Evolutionary conservation across 306 rosid genomes (phyloP), one percentile per base, ranked within the genome.

Genomic region (Trifolium dubium): DNA sequence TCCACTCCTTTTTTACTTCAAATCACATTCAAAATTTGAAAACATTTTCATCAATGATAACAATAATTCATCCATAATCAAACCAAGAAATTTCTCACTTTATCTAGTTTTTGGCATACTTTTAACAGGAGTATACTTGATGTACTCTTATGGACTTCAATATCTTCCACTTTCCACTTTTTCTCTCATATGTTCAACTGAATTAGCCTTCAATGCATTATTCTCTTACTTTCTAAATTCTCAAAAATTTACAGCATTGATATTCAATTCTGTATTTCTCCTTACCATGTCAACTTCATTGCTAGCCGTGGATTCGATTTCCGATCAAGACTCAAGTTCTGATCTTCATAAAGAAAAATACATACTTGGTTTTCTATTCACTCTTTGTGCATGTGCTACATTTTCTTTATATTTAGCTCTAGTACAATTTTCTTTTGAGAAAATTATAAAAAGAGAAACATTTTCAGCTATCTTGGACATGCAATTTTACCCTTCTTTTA

Each of bases 361-460:
- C 17, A 59, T 59, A 59, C 40, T 56, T 56, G 63, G 63, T 10
- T 59, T 59, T 17, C 2, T 59, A 8, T 59, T 30, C 64, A 59
- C 64, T 59, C 39, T 59, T 59, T 30, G 64, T 59, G 64, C 64
- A 30, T 30, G 32, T 30, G 64, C 64, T 30, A 13, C 64, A 5
- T 59, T 30, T 46, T 79, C 94, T 9, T 15, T 89, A 10, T 73
- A 83, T 47, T 88, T 84, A n/a, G 83, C 86, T 19, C 83, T 87
- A 5, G 81, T 77, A 7, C 88, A 89, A 61, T 76, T 81, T 31
- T 85, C 79, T 28, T 89, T 85, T 67, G 83, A 89, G 77, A 87
- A 76, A 81, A 75, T 87, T 1, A 79, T 87, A 61, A 87, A 86
- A 32, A 43, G 12, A 35, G 77, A 80, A 82, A 83, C 87, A 4